Percentiles rank a stretch among this genome's conserved stretches.
Evolutionary conservation across 345 rosid genomes (phyloP).

Genomic region (Triadica sebifera): DNA sequence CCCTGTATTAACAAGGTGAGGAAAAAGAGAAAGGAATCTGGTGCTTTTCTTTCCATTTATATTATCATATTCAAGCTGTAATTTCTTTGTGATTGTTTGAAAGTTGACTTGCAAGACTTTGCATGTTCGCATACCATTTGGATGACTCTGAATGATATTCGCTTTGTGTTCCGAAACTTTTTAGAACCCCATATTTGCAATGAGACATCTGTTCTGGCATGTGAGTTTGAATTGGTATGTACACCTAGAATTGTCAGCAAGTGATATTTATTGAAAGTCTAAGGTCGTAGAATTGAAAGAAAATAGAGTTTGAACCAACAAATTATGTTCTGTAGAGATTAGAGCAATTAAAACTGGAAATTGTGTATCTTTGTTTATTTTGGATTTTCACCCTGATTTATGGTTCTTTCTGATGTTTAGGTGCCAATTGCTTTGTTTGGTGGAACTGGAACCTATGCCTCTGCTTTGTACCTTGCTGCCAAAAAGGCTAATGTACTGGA

Average conservation of each 20-base stretch:
- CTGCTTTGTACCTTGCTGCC: constrained; percentile 70
- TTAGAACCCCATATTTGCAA: not conserved
- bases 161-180: too few relatives aligned
- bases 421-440: constrained; percentile 70
- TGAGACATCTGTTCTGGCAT: not conserved
- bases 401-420: constrained; percentile 34
- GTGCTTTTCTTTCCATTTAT: not conserved
- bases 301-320: not conserved
- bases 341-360: not conserved
- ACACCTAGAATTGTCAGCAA: not conserved
- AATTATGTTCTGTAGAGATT: not conserved
- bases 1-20: not conserved
- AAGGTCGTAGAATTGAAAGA: not conserved
- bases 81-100: not conserved
- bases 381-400: constrained; percentile 7
- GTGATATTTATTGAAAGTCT: not conserved
- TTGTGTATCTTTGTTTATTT: not conserved
- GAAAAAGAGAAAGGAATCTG: not conserved
- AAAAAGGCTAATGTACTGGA: constrained; percentile 64
- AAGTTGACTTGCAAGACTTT: not conserved
- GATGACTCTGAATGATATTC: not conserved
- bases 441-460: constrained; percentile 85
- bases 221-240: not conserved
- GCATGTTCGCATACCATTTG: not conserved
- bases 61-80: not conserved